Base-by-base conservation (phyloP, 345 rosid species). In the Mallotus nudiflorus region DNA sequence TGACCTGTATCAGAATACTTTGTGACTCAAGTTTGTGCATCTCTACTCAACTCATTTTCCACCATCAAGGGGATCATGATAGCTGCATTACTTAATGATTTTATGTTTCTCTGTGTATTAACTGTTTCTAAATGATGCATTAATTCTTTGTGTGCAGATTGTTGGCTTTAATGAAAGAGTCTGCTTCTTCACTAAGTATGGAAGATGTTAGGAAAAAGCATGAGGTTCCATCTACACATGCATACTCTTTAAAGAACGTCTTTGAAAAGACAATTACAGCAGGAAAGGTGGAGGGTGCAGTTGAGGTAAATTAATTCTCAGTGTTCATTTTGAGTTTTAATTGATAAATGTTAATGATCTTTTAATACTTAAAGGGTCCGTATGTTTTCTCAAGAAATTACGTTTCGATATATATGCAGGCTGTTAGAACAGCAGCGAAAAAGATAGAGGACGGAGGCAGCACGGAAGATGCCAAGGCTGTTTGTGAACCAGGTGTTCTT, bases 381-480 rank as follows among this genome's bases (percentile, higher is more conserved):
- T n/a, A n/a, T n/a, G n/a, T n/a, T n/a, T n/a, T 16, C 60, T n/a
- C 6, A 25, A 66, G 33, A 39, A 66, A 22, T 53, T 15, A 58
- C 29, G 33, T 29, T 18, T 45, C 54, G 66, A 52, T 57, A 5
- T 31, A 37, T 69, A 27, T 70, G 49, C 82, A 95, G 99, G 99
- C 97, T 78, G 77, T 86, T 75, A 84, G 84, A 73, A 80, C 91
- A 78, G 99, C 99, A 56, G 73, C 86, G 49, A 78, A 85, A 83
- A 89, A 76, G 83, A 79, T 89, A 40, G 93, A 88, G 70, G 79
- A 80, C 66, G 91, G 90, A 58, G 82, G 79, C 71, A 83, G 78
- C 71, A 81, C 82, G 37, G 97, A 90, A 82, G 97, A 94, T 86
- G 97, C 95, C 56, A 82, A 82, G 80, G 91, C 91, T 75, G 90